Conservation (phyloP, 306 rosid genomes). For the Cucumis hystrix region DNA sequence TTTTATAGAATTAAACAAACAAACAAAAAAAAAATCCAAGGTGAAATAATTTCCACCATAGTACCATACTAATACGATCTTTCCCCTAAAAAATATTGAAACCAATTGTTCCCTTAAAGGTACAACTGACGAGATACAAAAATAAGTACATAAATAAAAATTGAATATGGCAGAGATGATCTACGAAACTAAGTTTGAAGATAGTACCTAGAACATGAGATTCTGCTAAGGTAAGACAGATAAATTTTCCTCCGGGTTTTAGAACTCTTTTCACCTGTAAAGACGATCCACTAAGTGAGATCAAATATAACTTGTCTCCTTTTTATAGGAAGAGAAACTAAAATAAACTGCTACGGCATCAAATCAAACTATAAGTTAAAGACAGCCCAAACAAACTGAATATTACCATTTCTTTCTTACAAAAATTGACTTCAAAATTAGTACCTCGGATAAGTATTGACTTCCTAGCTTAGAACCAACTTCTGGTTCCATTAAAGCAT, state of each 20-base stretch:
- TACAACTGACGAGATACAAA: background rate
- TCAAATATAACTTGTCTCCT: background rate
- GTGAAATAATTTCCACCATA: background rate
- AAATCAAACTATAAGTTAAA: background rate
- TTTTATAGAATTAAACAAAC: background rate
- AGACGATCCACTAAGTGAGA: background rate
- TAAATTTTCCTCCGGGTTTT: constrained; percentile 65
- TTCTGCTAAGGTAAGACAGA: constrained; percentile 87
- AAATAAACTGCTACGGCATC: background rate
- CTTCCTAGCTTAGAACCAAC: constrained; percentile 67
- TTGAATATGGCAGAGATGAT: background rate
- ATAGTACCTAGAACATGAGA: constrained; percentile 68
- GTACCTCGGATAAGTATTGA: constrained; percentile 69
- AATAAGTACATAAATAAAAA: too few species aligned
- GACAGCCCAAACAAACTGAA: background rate
- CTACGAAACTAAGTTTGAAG: background rate
- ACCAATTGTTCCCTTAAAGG: background rate
- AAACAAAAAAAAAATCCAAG: background rate
- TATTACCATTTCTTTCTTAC: background rate
- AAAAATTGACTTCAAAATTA: background rate
- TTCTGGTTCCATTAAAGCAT: constrained; percentile 94
- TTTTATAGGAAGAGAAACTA: background rate
- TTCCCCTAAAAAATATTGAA: background rate
- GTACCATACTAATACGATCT: background rate
- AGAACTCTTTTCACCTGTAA: constrained; percentile 72